phyloP scores from a whole-genome alignment of 2,329 filamentous ascomycete genomes.

The Leptosphaerulina australis region DNA sequence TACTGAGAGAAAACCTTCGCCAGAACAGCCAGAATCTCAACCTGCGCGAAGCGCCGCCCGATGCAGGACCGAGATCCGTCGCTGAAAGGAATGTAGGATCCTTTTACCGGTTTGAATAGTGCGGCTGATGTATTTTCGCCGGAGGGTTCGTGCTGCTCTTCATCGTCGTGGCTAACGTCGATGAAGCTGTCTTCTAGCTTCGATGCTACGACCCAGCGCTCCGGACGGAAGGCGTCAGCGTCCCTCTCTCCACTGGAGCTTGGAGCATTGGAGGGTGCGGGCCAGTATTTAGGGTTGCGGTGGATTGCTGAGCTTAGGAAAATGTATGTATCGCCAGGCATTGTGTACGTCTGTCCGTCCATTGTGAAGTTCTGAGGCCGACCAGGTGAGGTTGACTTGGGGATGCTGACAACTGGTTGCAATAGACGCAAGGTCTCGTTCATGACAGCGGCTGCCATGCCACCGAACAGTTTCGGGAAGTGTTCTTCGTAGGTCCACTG shows the following conservation, averaged over 20 bases:
- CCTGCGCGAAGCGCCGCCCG: slow-evolving; percentile 62
- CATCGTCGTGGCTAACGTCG: slow-evolving; percentile 53
- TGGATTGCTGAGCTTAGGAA: slow-evolving; percentile 63
- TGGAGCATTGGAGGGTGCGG: slow-evolving; percentile 48
- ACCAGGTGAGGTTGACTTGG: slow-evolving; percentile 62
- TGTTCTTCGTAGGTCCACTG: slow-evolving; percentile 74
- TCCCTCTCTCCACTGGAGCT: slow-evolving; percentile 52
- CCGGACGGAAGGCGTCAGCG: slow-evolving; percentile 71
- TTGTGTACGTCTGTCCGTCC: slow-evolving; percentile 61
- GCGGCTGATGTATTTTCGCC: slow-evolving; percentile 66
- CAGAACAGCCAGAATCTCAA: slow-evolving; percentile 61
- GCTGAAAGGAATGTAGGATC: slow-evolving; percentile 62
- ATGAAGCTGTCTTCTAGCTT: slow-evolving; percentile 36
- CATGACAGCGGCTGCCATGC: slow-evolving; percentile 75
- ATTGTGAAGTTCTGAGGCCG: slow-evolving; percentile 63
- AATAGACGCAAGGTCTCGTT: slow-evolving; percentile 77
- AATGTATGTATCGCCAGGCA: slow-evolving; percentile 65
- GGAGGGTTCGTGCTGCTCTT: slow-evolving; percentile 64
- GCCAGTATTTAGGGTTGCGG: slow-evolving; percentile 76
- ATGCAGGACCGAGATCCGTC: slow-evolving; percentile 62
- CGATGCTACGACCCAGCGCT: slow-evolving; percentile 67
- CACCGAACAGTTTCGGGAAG: slow-evolving; percentile 69
- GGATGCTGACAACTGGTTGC: slow-evolving; percentile 73
- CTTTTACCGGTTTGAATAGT: slow-evolving; percentile 59
- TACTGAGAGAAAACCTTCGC: slow-evolving; percentile 62